Evolutionary conservation across 495 filamentous ascomycete genomes (phyloP).

Genomic region (Penicillium lagena): DNA sequence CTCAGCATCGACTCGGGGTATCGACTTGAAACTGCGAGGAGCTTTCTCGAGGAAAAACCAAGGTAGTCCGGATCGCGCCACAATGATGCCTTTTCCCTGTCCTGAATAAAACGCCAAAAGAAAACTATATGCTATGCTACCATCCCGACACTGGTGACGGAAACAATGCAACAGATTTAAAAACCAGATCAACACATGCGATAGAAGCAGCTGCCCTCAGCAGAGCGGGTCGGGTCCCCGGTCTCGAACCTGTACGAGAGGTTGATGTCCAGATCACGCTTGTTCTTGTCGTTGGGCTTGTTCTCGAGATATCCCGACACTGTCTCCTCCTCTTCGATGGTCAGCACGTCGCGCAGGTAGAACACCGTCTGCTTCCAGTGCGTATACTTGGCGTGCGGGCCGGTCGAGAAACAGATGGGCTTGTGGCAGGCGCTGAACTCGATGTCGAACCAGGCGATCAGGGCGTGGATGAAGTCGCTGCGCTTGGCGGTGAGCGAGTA

Average conservation of each 20-base stretch:
- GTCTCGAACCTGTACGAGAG: slow-evolving; percentile 78
- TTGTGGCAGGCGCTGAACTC: slow-evolving; percentile 94
- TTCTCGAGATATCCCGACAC: slow-evolving; percentile 68
- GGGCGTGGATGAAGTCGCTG: slow-evolving; percentile 86
- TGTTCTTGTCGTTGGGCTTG: slow-evolving; percentile 89
- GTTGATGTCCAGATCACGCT: slow-evolving; percentile 87
- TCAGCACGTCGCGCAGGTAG: slow-evolving; percentile 78
- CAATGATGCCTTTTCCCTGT: slow-evolving; percentile 39
- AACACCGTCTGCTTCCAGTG: slow-evolving; percentile 96
- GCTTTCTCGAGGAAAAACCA: slow-evolving; percentile 25
- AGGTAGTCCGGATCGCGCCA: slow-evolving; percentile 37
- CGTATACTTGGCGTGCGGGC: slow-evolving; percentile 85
- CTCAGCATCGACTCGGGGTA: slow-evolving; percentile 49
- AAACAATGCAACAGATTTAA: not conserved
- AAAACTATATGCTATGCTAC: slow-evolving; percentile 28
- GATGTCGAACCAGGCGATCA: slow-evolving; percentile 98
- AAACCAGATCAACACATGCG: slow-evolving; percentile 60
- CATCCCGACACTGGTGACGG: slow-evolving; percentile 5
- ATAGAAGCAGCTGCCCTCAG: slow-evolving; percentile 69
- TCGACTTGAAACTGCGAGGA: slow-evolving; percentile 47
- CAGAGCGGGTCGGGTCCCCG: slow-evolving; percentile 58
- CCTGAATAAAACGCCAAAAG: slow-evolving; percentile 33
- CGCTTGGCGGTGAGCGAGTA: slow-evolving; percentile 68
- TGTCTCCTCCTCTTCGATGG: slow-evolving; percentile 70
- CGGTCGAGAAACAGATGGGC: slow-evolving; percentile 76